Base-by-base conservation (phyloP, 805 yeast genomes). In the Priceomyces fermenticarens region DNA sequence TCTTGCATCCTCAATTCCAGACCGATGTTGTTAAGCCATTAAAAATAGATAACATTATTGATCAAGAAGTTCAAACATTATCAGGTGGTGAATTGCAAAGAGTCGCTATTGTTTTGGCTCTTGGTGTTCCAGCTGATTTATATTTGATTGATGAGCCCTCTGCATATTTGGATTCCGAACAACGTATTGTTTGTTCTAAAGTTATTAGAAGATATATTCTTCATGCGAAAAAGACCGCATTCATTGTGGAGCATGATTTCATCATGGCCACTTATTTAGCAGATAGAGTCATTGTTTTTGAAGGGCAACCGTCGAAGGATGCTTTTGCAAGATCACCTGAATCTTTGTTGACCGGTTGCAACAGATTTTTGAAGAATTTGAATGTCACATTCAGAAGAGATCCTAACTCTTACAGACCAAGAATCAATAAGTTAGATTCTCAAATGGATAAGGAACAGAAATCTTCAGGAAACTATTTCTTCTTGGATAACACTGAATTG, bases 1-100 rank as follows among this genome's bases (percentile, higher is more conserved):
- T 93, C 75, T 75, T 93, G 65, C 88, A 81, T 65, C 97, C 99
- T 35, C 99, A 93, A 72, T 93, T 93, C 75, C 97, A 93, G 73
- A 87, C 97, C 35, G 99, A 93, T 72, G 99, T 93, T 39, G 87
- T 87, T 57, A 93, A 91, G 72, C 99, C 99, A 40, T 77, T 93
- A 65, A 85, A 75, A 61, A 88, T 93, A 51, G 98, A 93, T 54
- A 90, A 85, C 61, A 87, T 93, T 55, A 85, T 93, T 49, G 99
- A 93, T 68, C 96, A 93, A 67, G 98, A 93, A 71, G 99, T 93
- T 39, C 97, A 88, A 73, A 88, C 88, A 56, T 75, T 93, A 67
- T 90, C 97, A 36, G 99, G 99, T 74, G 99, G 99, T 82, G 99
- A 93, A 75, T 78, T 93, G 74, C 99, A 93, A 74, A 85, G 99